Base-by-base conservation (phyloP, 2,329 filamentous ascomycete genomes). In the Zymoseptoria crescenta region DNA sequence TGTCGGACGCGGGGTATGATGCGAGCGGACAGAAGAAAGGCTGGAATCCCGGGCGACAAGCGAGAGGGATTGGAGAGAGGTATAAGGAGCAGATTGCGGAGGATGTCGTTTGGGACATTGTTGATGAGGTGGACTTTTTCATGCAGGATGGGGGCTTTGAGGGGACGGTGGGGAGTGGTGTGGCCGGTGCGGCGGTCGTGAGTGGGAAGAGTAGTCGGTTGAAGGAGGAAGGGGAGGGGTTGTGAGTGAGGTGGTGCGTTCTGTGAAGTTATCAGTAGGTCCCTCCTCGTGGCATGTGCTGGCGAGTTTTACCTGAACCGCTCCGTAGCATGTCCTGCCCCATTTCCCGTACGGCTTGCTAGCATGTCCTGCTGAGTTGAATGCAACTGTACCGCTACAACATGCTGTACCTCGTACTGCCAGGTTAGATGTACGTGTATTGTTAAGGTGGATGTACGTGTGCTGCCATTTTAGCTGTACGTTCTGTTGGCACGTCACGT, bases 51-150 rank as follows among this genome's bases (percentile, higher is more conserved):
- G 65, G 70, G 1, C 68, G 74, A 10, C 69, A 66, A 45, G 66
- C 86, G 1, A 81, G 83, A 35, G 79, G 89, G 0, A 78, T 96
- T 21, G 83, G 84, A 7, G 89, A 95, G 62, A 84, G 94, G 30
- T 97, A 91, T 74, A 84, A 86, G 60, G 92, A 99, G 72, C 93
- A 97, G 77, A 92, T 99, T 62, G 91, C 88, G 13, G 94, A 99
- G 75, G 94, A 99, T 69, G 80, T 96, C 24, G 83, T 96, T 29
- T 96, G 91, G 72, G 94, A 99, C 73, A 83, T 99, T 56, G 81
- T 97, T 30, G 94, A 99, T 70, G 94, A 99, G 75, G 89, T 96
- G 54, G 91, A 96, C 76, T 94, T 89, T 76, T 95, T 85, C 86
- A 81, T 86, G 73, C 84, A 89, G 70, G 89, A 91, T 64, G 78